phyloP scores from a whole-genome alignment of 2,329 filamentous ascomycete species.

The Penicillium sp. region DNA sequence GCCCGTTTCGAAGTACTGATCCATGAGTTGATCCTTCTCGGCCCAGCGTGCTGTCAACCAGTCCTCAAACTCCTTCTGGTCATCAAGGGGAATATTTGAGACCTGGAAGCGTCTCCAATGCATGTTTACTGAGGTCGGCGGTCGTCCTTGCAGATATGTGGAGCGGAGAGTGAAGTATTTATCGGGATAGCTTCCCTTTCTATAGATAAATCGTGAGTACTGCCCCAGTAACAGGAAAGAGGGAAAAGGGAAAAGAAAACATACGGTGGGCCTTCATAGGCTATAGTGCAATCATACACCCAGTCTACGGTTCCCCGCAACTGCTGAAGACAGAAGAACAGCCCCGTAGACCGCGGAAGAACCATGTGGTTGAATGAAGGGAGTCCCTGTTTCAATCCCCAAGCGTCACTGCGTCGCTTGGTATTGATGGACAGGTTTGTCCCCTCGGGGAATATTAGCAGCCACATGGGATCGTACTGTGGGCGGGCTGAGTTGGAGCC shows the following conservation, averaged over 20 bases:
- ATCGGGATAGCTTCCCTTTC: slow-evolving; percentile 81
- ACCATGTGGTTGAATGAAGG: slow-evolving; percentile 59
- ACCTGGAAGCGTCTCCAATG: slow-evolving; percentile 88
- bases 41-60: slow-evolving; percentile 88
- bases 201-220: slow-evolving; percentile 35
- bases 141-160: slow-evolving; percentile 83
- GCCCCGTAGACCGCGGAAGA: slow-evolving; percentile 61
- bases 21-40: slow-evolving; percentile 87
- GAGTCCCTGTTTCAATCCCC: slow-evolving; percentile 59
- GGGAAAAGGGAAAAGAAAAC: slow-evolving; percentile 40
- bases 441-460: slow-evolving; percentile 65
- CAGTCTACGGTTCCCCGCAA: slow-evolving; percentile 60
- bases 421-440: slow-evolving; percentile 61
- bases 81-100: slow-evolving; percentile 75
- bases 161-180: slow-evolving; percentile 83
- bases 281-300: slow-evolving; percentile 79
- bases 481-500: slow-evolving; percentile 50
- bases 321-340: slow-evolving; percentile 62
- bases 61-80: slow-evolving; percentile 70
- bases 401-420: slow-evolving; percentile 56
- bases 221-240: background rate
- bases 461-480: slow-evolving; percentile 63
- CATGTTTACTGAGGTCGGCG: slow-evolving; percentile 94
- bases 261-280: slow-evolving; percentile 90
- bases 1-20: slow-evolving; percentile 74